These are phyloP conservation scores for Achaetomiella virescens DNA, from an alignment of 495 filamentous ascomycete species.

Conservation along the genomic window DNA sequence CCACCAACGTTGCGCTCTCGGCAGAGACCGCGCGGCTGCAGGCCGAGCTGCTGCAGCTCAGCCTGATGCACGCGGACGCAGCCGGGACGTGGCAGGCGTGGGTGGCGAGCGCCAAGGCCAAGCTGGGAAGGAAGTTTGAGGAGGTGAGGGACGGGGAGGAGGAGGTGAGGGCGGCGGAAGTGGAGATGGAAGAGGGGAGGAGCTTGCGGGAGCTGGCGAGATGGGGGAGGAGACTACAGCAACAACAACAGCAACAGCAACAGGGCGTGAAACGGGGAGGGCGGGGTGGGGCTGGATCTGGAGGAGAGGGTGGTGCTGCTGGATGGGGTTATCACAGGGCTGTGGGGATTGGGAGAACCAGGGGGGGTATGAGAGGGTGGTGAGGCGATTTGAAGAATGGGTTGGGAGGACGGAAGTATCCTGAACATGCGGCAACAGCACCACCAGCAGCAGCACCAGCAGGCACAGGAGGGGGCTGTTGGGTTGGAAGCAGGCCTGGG, in stretches of 20 bases:
- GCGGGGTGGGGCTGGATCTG: slow-evolving; percentile 24
- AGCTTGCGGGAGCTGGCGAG: too few species aligned
- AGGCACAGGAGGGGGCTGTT: slow-evolving; percentile 30
- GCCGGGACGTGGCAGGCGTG: slow-evolving; percentile 32
- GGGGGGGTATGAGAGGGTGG: slow-evolving; percentile 46
- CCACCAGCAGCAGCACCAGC: slow-evolving; percentile 24
- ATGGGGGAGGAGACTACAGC: too few species aligned
- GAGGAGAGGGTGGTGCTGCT: slow-evolving; percentile 47
- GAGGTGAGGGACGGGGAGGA: slow-evolving; percentile 30
- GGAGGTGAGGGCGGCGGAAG: slow-evolving; percentile 27
- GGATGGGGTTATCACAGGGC: slow-evolving; percentile 43
- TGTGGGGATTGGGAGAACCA: slow-evolving; percentile 45
- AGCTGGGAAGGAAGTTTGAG: slow-evolving; percentile 37
- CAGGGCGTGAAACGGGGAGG: not conserved
- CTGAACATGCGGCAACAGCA: slow-evolving; percentile 25
- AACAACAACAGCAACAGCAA: too few species aligned
- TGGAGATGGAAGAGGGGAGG: slow-evolving; percentile 25
- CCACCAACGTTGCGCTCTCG: slow-evolving; percentile 47
- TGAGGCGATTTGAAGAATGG: slow-evolving; percentile 49
- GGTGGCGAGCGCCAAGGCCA: slow-evolving; percentile 41
- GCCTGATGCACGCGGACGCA: slow-evolving; percentile 56
- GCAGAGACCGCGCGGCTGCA: slow-evolving; percentile 60
- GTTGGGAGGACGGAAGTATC: slow-evolving; percentile 35
- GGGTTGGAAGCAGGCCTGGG: slow-evolving; percentile 15
- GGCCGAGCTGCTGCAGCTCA: slow-evolving; percentile 66